A percentile compares a stretch with the other conserved stretches of the same genome.
Conservation (phyloP, 2,329 filamentous ascomycete species). For the Pseudogymnoascus sp. region DNA sequence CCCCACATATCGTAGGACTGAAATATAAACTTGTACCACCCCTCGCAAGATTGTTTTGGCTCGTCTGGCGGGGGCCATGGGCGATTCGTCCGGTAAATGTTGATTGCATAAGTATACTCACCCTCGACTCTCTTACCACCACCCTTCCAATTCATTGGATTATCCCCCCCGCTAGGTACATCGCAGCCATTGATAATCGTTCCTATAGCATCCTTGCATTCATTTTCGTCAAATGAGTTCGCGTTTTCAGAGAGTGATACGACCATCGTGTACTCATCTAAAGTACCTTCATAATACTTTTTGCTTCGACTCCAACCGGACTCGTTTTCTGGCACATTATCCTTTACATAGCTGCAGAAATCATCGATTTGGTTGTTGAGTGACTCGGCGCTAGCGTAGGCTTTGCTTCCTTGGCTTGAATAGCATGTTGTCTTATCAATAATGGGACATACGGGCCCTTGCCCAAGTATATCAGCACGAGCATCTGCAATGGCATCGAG, state of each 20-base stretch:
- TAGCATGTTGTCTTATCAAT: not conserved
- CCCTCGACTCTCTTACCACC: slow-evolving; percentile 22
- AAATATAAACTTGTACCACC: slow-evolving; percentile 18
- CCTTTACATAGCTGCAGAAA: slow-evolving; percentile 22
- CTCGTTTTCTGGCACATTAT: slow-evolving; percentile 8
- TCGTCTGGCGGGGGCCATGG: slow-evolving; percentile 21
- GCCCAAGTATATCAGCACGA: slow-evolving; percentile 4
- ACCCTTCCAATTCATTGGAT: slow-evolving; percentile 28
- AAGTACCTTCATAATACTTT: slow-evolving; percentile 23
- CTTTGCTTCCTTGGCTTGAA: slow-evolving; percentile 15
- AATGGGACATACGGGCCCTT: not conserved
- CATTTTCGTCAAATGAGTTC: slow-evolving; percentile 12
- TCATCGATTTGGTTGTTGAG: slow-evolving; percentile 23
- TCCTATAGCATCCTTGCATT: slow-evolving; percentile 14
- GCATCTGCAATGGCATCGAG: slow-evolving; percentile 11
- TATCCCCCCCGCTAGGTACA: slow-evolving; percentile 17
- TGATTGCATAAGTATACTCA: slow-evolving; percentile 23
- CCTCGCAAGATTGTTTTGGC: slow-evolving; percentile 18
- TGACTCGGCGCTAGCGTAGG: slow-evolving; percentile 18
- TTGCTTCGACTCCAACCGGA: slow-evolving; percentile 18
- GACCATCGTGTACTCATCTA: not conserved
- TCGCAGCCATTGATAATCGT: slow-evolving; percentile 26
- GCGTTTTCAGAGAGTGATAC: slow-evolving; percentile 2
- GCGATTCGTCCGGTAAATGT: slow-evolving; percentile 16
- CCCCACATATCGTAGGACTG: slow-evolving; percentile 20